Conservation (phyloP, 768 basidiomycete species). For the Panellus pusillus region DNA sequence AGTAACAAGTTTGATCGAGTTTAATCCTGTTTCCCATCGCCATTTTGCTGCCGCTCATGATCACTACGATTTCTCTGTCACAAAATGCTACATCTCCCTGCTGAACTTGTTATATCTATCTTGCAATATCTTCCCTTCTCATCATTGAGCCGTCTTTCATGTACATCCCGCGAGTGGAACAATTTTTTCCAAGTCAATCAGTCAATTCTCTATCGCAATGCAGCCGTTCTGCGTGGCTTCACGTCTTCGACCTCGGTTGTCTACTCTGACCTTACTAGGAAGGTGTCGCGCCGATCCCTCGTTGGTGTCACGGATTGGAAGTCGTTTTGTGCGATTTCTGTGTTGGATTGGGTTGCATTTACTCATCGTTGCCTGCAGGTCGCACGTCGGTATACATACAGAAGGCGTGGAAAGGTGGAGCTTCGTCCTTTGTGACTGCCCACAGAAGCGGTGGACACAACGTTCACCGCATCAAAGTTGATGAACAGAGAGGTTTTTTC, state of each 20-base stretch:
- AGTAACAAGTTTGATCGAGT: too few relatives aligned
- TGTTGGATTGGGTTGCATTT: background rate
- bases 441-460: slow-evolving; percentile 32
- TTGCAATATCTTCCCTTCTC: slow-evolving; percentile 51
- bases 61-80: background rate
- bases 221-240: slow-evolving; percentile 53
- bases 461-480: slow-evolving; percentile 78
- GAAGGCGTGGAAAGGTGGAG: slow-evolving; percentile 56
- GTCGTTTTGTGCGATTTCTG: slow-evolving; percentile 51
- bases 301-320: slow-evolving; percentile 51
- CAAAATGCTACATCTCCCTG: slow-evolving; percentile 55
- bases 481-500: slow-evolving; percentile 58
- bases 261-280: slow-evolving; percentile 31
- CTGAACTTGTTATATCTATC: slow-evolving; percentile 55
- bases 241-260: slow-evolving; percentile 28
- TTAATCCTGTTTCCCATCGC: too few relatives aligned
- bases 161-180: slow-evolving; percentile 48
- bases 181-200: slow-evolving; percentile 49
- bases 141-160: slow-evolving; percentile 36
- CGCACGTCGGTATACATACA: slow-evolving; percentile 43
- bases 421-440: slow-evolving; percentile 38
- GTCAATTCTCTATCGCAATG: slow-evolving; percentile 54
- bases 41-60: too few relatives aligned
- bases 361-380: slow-evolving; percentile 35
- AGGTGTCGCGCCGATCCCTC: slow-evolving; percentile 37